These are phyloP conservation scores for Erigeron canadensis DNA, from an alignment of 129 eudicot genomes.

Conservation along the genomic window DNA sequence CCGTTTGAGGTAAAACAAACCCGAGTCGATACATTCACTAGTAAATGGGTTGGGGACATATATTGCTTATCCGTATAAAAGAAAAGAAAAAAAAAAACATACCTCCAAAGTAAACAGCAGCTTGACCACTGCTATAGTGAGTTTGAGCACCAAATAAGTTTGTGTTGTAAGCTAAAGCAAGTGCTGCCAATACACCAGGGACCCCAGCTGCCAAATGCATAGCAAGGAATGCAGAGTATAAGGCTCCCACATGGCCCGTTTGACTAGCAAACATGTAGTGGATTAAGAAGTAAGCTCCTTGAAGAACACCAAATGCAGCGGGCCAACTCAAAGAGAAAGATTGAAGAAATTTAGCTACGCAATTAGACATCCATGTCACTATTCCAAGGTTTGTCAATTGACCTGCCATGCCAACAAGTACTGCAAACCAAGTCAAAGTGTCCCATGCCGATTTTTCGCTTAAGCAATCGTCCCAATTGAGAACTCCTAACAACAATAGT, in stretches of 20 bases:
- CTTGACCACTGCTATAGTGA: slow-evolving; percentile 96
- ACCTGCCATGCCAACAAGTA: slow-evolving; percentile 94
- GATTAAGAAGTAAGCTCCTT: slow-evolving; percentile 75
- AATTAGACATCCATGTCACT: slow-evolving; percentile 80
- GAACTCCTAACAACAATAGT: slow-evolving; percentile 73
- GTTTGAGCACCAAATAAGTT: slow-evolving; percentile 87
- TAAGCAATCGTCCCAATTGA: slow-evolving; percentile 90
- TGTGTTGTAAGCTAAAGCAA: slow-evolving; percentile 80
- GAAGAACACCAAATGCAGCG: slow-evolving; percentile 83
- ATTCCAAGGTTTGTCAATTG: slow-evolving; percentile 87
- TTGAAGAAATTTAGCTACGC: slow-evolving; percentile 72
- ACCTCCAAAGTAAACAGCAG: slow-evolving; percentile 99
- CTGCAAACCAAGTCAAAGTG: slow-evolving; percentile 96
- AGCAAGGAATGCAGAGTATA: slow-evolving; percentile 88
- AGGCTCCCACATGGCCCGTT: slow-evolving; percentile 96
- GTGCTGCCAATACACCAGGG: slow-evolving; percentile 81
- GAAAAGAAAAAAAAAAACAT: slow-evolving; percentile 1
- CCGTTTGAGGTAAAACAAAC: too few relatives aligned
- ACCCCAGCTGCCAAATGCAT: slow-evolving; percentile 92
- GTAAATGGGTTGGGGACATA: too few relatives aligned
- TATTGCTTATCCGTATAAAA: too few relatives aligned
- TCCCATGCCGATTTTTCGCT: slow-evolving; percentile 99
- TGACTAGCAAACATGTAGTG: slow-evolving; percentile 97
- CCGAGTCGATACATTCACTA: too few relatives aligned
- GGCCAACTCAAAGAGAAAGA: slow-evolving; percentile 88